Conservation (phyloP, 106 monocot species). For the Dendrobium huoshanense region DNA sequence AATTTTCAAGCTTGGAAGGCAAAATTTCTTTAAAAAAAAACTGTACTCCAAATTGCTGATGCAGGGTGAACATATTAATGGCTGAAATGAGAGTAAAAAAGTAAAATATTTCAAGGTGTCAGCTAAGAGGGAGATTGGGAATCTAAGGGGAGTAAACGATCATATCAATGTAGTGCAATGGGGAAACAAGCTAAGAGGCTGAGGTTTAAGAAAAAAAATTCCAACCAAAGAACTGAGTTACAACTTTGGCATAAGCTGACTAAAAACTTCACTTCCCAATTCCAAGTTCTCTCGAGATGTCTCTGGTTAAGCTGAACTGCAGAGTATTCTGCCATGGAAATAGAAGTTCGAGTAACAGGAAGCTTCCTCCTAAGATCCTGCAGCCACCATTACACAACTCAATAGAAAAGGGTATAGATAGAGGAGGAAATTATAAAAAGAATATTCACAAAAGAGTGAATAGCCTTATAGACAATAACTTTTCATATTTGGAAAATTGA, state of each 20-base stretch:
- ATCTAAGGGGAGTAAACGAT: no score
- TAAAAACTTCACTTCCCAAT: slow-evolving; percentile 46
- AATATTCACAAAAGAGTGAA: no score
- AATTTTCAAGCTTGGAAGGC: no score
- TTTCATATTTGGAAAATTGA: no score
- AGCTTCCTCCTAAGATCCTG: slow-evolving; percentile 97
- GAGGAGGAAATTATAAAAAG: no score
- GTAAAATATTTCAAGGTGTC: no score
- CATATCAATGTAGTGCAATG: background rate
- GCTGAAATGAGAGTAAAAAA: background rate
- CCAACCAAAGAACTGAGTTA: no score
- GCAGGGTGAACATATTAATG: background rate
- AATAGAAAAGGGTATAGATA: no score
- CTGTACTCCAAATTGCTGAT: background rate
- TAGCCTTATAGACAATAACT: no score
- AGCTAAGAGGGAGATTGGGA: background rate
- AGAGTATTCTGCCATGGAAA: slow-evolving; percentile 88
- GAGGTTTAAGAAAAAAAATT: background rate
- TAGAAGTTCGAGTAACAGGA: slow-evolving; percentile 82
- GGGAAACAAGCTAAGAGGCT: background rate
- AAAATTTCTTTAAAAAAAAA: background rate
- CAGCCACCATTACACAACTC: background rate
- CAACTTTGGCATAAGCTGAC: no score
- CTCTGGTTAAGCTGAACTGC: slow-evolving; percentile 75
- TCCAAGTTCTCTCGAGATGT: slow-evolving; percentile 72